phyloP scores from a whole-genome alignment of 768 basidiomycete species.

The Podaxis sp. region DNA sequence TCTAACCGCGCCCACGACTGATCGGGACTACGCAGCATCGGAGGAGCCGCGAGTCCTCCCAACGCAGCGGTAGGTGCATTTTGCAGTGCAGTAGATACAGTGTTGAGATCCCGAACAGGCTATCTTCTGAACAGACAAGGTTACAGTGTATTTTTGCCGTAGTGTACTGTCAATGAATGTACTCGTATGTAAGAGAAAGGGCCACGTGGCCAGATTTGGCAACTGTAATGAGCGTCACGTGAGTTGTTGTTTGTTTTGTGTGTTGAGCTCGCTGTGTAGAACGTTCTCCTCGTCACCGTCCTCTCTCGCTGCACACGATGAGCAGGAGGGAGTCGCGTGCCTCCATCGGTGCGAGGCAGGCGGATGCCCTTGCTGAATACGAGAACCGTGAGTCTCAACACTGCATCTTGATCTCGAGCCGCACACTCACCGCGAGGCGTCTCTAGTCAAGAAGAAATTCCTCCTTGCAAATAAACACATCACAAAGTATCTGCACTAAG shows the following conservation, averaged over 20 bases:
- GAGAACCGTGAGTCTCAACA: constrained; percentile 68
- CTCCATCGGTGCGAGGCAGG: constrained; percentile 68
- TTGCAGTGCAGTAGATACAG: neutral
- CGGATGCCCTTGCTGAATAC: constrained; percentile 80
- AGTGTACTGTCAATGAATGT: neutral
- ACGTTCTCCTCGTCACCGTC: constrained; percentile 17
- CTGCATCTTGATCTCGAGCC: constrained; percentile 19
- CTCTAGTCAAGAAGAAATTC: constrained; percentile 88
- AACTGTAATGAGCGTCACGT: constrained; percentile 23
- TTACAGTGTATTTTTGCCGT: neutral
- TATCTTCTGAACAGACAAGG: constrained; percentile 2
- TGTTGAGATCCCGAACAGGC: neutral
- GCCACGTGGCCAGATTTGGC: constrained; percentile 13
- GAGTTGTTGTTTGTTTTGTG: constrained; percentile 24
- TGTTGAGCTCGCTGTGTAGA: constrained; percentile 5
- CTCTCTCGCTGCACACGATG: constrained; percentile 31
- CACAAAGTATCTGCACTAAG: constrained; percentile 62
- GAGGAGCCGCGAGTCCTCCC: constrained; percentile 68
- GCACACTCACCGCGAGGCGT: constrained; percentile 34
- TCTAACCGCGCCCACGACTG: neutral
- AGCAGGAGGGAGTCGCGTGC: constrained; percentile 62
- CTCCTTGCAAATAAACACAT: constrained; percentile 90
- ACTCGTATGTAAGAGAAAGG: neutral
- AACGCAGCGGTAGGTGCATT: constrained; percentile 60
- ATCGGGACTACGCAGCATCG: constrained; percentile 41